These are phyloP conservation scores for Sarocladium kiliense DNA, from an alignment of 2,329 filamentous ascomycete genomes.

Conservation along the genomic window DNA sequence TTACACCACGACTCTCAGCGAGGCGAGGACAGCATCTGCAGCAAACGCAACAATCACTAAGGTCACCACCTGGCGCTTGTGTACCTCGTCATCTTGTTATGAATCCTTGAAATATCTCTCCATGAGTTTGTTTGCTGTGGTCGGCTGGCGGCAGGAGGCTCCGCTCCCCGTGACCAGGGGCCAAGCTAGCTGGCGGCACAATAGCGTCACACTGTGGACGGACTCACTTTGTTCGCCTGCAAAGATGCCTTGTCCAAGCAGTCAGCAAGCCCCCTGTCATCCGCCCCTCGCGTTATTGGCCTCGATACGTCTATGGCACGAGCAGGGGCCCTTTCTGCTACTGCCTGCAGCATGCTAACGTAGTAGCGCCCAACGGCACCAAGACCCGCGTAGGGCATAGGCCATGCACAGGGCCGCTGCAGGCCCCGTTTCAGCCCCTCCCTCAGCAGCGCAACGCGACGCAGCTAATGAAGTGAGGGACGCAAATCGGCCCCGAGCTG, in stretches of 20 bases:
- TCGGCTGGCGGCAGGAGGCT: background rate
- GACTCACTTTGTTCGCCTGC: background rate
- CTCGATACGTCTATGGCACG: background rate
- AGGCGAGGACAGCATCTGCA: no score
- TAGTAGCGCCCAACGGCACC: slow-evolving; percentile 6
- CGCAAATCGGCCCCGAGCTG: background rate
- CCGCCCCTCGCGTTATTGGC: background rate
- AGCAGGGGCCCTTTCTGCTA: background rate
- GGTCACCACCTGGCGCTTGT: no score
- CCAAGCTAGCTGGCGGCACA: background rate
- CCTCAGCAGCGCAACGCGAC: background rate
- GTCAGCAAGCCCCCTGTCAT: background rate
- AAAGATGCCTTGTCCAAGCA: background rate
- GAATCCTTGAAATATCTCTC: no score
- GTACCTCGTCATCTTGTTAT: no score
- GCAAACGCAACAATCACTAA: no score
- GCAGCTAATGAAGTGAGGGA: background rate
- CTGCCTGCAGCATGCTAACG: background rate
- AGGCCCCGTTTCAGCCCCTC: slow-evolving; percentile 7
- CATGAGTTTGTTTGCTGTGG: background rate
- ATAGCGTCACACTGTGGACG: background rate
- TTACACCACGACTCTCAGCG: no score
- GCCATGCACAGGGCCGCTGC: background rate
- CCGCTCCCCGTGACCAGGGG: background rate
- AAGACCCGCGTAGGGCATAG: slow-evolving; percentile 1